Percentiles rank a stretch among this genome's conserved stretches.
Evolutionary conservation across 2,329 filamentous ascomycete species (phyloP).

Genomic region (Colletotrichum sp.): DNA sequence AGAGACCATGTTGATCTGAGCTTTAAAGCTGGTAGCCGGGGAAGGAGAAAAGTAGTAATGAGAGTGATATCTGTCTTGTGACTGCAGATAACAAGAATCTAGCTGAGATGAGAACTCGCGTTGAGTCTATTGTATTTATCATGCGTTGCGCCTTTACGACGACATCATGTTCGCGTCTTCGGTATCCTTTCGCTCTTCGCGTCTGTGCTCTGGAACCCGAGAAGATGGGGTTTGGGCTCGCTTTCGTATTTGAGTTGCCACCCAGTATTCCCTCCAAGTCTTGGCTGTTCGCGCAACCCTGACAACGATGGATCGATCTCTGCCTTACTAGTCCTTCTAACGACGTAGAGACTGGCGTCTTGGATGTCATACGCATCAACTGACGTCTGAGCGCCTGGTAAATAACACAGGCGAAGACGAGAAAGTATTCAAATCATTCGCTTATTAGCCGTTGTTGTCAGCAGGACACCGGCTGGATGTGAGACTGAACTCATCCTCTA

Average conservation of each 20-base stretch:
- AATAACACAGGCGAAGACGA: not conserved
- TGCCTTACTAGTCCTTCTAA: not conserved
- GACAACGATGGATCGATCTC: not conserved
- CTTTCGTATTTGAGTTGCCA: not conserved
- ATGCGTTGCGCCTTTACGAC: not conserved
- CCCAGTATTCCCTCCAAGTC: not conserved
- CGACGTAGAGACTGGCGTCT: not conserved
- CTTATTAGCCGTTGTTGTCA: not conserved
- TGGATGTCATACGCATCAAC: not conserved
- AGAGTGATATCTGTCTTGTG: not conserved
- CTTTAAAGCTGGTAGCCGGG: not conserved
- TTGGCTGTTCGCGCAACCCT: not conserved
- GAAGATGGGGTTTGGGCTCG: not conserved
- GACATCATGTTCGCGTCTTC: not conserved
- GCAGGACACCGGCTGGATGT: not conserved
- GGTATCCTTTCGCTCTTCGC: not conserved
- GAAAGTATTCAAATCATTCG: not conserved
- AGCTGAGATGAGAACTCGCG: not conserved
- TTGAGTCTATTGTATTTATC: not conserved
- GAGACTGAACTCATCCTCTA: not conserved
- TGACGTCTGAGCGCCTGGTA: not conserved
- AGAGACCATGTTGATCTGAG: not conserved
- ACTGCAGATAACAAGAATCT: not conserved
- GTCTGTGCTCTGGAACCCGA: not conserved
- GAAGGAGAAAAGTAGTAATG: not conserved